Evolutionary conservation across 1,284 basidiomycete genomes (phyloP).

Genomic region (Mixia osmundae): DNA sequence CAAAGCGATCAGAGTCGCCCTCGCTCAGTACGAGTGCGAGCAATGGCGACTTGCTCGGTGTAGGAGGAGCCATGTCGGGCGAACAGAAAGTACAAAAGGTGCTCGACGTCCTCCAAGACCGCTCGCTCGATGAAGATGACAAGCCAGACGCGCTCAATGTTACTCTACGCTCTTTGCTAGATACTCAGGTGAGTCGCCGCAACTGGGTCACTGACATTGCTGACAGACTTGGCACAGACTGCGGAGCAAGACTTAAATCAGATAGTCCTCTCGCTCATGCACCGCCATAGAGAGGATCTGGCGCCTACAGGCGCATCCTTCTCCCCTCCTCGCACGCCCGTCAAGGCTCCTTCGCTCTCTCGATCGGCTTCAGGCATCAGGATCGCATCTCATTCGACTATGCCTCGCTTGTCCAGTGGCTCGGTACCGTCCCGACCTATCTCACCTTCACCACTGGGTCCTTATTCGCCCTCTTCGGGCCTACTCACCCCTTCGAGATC

Average conservation of each 20-base stretch:
- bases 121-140: slow-evolving; percentile 15
- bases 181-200: slow-evolving; percentile 8
- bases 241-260: slow-evolving; percentile 12
- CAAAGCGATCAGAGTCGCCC: too few relatives aligned
- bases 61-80: too few relatives aligned
- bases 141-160: slow-evolving; percentile 17
- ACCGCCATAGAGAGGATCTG: slow-evolving; percentile 16
- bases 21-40: too few relatives aligned
- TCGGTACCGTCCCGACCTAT: slow-evolving; percentile 3
- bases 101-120: slow-evolving; percentile 11
- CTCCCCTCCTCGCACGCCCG: slow-evolving; percentile 12
- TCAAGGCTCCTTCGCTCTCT: slow-evolving; percentile 12
- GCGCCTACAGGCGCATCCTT: slow-evolving; percentile 14
- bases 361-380: slow-evolving; percentile 16
- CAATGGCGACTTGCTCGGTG: too few relatives aligned
- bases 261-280: slow-evolving; percentile 14
- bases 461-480: slow-evolving; percentile 5
- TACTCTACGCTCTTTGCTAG: slow-evolving; percentile 8
- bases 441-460: slow-evolving; percentile 4
- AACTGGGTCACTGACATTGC: not conserved
- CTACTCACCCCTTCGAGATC: slow-evolving; percentile 4
- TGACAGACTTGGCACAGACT: not conserved
- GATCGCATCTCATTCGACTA: slow-evolving; percentile 3
- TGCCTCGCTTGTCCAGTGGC: slow-evolving; percentile 5
- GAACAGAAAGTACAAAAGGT: slow-evolving; percentile 10